Evolutionary conservation across 805 yeast species (phyloP).

Genomic region (Candida germanica): DNA sequence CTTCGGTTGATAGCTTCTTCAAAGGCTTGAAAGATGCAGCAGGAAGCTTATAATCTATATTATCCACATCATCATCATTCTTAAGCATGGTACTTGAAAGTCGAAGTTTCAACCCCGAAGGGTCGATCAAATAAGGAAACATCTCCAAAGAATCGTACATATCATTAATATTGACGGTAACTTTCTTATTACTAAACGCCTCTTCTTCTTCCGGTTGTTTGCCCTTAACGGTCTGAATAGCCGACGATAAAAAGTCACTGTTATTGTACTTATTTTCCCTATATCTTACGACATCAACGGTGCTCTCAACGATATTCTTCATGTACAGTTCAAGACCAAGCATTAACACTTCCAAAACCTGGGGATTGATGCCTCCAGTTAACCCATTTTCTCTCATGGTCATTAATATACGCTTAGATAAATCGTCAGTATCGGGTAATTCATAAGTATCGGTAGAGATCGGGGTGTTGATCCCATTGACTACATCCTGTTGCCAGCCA

Average conservation of each 20-base stretch:
- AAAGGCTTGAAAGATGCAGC: conserved; percentile 17
- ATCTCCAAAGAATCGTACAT: conserved; percentile 59
- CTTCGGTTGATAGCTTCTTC: conserved; percentile 2
- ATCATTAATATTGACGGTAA: conserved; percentile 61
- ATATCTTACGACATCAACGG: conserved; percentile 68
- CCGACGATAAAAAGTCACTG: conserved; percentile 30
- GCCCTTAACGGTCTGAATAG: conserved; percentile 16
- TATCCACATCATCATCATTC: conserved; percentile 59
- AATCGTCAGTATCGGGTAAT: conserved; percentile 72
- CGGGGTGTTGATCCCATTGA: conserved; percentile 80
- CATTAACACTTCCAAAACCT: conserved; percentile 70
- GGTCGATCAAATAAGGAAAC: conserved; percentile 66
- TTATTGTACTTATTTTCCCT: conserved; percentile 46
- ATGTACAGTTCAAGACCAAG: conserved; percentile 83
- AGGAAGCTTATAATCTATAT: conserved; percentile 27
- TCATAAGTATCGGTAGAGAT: conserved; percentile 74
- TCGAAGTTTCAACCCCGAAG: conserved; percentile 57
- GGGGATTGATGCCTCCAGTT: conserved; percentile 73
- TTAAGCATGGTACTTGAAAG: conserved; percentile 47
- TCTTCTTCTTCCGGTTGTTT: too few relatives aligned
- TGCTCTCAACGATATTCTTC: conserved; percentile 67
- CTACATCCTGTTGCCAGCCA: conserved; percentile 90
- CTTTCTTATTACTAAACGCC: conserved; percentile 1
- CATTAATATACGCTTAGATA: conserved; percentile 71
- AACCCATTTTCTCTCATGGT: conserved; percentile 88